Evolutionary conservation across 225 moss, liverwort and hornwort genomes (phyloP).

Genomic region (Physcomitrium patens): DNA sequence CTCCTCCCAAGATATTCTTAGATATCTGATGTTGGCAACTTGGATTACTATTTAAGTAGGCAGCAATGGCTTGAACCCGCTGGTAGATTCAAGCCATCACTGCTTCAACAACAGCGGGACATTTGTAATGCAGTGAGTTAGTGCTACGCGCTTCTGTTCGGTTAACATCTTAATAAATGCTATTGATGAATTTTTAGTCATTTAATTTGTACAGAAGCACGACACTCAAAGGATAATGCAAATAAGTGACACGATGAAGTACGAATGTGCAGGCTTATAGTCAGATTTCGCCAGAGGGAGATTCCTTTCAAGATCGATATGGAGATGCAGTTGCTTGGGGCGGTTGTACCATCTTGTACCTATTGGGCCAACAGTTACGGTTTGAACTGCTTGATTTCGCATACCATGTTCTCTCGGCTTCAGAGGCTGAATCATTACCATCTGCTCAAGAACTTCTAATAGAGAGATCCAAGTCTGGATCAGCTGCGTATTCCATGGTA

Average conservation of each 20-base stretch:
- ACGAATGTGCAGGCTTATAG: slow-evolving; percentile 48
- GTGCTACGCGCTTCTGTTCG: neutral
- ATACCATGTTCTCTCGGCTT: slow-evolving; percentile 80
- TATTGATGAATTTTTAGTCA: slow-evolving; percentile 1
- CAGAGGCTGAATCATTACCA: slow-evolving; percentile 82
- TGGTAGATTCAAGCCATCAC: neutral
- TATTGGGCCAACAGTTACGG: slow-evolving; percentile 81
- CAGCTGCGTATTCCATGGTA: slow-evolving; percentile 75
- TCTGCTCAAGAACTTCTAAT: slow-evolving; percentile 67
- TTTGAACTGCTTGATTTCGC: slow-evolving; percentile 95
- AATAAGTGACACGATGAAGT: slow-evolving; percentile 7
- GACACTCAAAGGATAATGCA: neutral
- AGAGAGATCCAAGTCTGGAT: slow-evolving; percentile 76
- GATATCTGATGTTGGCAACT: slow-evolving; percentile 14
- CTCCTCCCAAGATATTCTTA: neutral
- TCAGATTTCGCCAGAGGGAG: slow-evolving; percentile 64
- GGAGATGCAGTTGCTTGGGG: slow-evolving; percentile 98
- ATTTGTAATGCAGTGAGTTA: neutral
- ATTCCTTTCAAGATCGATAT: slow-evolving; percentile 82
- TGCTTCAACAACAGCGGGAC: neutral
- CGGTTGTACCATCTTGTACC: slow-evolving; percentile 87
- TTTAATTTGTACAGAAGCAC: neutral
- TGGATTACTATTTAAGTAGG: neutral
- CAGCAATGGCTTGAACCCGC: neutral
- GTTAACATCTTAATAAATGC: neutral